Evolutionary conservation across 2,329 filamentous ascomycete species (phyloP).

Genomic region (Fusarium sp.): DNA sequence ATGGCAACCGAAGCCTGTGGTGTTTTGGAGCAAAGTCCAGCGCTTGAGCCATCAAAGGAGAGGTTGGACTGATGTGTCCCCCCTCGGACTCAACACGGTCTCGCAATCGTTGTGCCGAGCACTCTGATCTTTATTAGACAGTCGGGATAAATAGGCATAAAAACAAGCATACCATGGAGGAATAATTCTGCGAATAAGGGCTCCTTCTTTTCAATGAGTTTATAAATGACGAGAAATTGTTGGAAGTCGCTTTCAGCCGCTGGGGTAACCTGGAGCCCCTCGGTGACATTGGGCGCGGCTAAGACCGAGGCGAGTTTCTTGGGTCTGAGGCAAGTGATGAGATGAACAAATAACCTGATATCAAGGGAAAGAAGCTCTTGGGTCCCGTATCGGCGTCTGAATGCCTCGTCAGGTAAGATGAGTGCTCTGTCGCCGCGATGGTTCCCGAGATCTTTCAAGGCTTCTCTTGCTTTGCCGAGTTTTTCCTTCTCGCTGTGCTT

Average conservation of each 20-base stretch:
- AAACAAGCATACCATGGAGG: not conserved
- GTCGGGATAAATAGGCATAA: not conserved
- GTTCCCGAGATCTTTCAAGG: not conserved
- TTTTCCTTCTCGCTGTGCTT: not conserved
- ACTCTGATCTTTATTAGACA: not conserved
- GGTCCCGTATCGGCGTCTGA: not conserved
- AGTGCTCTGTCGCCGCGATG: not conserved
- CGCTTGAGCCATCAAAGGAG: not conserved
- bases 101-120: not conserved
- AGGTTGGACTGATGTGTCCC: not conserved
- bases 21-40: not conserved
- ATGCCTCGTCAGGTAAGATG: not conserved
- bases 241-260: not conserved
- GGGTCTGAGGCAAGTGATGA: not conserved
- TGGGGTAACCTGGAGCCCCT: not conserved
- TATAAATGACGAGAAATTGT: not conserved
- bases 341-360: not conserved
- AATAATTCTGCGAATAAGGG: not conserved
- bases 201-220: not conserved
- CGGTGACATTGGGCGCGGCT: not conserved
- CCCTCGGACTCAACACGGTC: not conserved
- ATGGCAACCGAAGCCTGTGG: not conserved
- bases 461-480: not conserved
- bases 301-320: not conserved
- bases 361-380: not conserved